Percentiles rank a stretch among this genome's conserved stretches.
phyloP scores from a whole-genome alignment of 2,329 filamentous ascomycete genomes.

The Aplosporella prunicola region DNA sequence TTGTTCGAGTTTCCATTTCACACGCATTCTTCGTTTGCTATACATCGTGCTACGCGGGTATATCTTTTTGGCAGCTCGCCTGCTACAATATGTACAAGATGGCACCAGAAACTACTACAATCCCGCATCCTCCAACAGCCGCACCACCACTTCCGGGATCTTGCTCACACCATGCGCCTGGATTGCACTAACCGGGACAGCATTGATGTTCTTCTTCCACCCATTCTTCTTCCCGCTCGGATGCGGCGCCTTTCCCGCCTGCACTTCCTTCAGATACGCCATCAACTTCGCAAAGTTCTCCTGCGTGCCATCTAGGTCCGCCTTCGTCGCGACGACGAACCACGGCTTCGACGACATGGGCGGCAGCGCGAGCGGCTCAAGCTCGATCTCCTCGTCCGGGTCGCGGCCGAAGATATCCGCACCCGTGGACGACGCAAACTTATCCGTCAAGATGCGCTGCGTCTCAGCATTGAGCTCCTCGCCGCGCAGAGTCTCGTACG shows the following conservation, averaged over 20 bases:
- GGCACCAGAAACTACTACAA: too few species aligned
- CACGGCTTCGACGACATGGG: conserved; percentile 89
- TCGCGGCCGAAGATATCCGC: conserved; percentile 12
- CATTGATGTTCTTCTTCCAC: conserved; percentile 48
- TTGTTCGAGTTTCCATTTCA: too few species aligned
- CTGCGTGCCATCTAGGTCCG: conserved; percentile 69
- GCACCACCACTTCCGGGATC: conserved; percentile 63
- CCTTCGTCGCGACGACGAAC: conserved; percentile 93
- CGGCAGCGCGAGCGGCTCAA: conserved; percentile 41
- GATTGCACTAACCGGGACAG: conserved; percentile 84
- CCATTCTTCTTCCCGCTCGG: conserved; percentile 60
- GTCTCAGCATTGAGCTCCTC: conserved; percentile 58
- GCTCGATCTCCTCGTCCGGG: conserved; percentile 16
- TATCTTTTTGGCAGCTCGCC: too few species aligned
- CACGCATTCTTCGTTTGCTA: too few species aligned
- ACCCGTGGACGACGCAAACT: background rate
- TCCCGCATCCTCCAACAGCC: conserved; percentile 45
- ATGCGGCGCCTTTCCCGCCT: conserved; percentile 54
- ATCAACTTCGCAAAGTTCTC: conserved; percentile 64
- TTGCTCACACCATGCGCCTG: conserved; percentile 59
- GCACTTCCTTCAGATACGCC: conserved; percentile 59
- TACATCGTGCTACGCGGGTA: too few species aligned
- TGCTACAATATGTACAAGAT: too few species aligned
- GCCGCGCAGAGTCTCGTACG: conserved; percentile 76
- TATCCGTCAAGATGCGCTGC: conserved; percentile 45